Evolutionary conservation across 495 filamentous ascomycete species (phyloP).

Genomic region (Amniculicola lignicola): DNA sequence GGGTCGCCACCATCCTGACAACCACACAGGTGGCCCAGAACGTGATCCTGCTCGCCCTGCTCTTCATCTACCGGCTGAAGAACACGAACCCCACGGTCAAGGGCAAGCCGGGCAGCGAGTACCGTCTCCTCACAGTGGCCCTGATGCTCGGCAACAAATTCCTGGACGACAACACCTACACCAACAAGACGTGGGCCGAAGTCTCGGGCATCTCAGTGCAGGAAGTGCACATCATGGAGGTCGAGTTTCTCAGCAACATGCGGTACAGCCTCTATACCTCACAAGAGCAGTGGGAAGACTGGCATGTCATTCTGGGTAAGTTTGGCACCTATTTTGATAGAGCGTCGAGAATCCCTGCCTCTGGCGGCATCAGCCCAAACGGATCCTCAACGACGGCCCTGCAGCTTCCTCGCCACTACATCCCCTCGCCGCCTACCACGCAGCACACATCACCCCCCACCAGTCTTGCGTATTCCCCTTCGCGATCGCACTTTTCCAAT

Average conservation of each 20-base stretch:
- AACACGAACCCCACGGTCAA: conserved; percentile 80
- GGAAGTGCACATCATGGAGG: conserved; percentile 99
- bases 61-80: conserved; percentile 94
- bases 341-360: conserved; percentile 44
- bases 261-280: conserved; percentile 87
- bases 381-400: conserved; percentile 48
- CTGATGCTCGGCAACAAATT: conserved; percentile 99
- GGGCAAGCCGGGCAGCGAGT: conserved; percentile 91
- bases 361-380: conserved; percentile 22
- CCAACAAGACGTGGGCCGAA: conserved; percentile 99
- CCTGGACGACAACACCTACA: conserved; percentile 98
- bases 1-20: conserved; percentile 84
- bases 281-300: conserved; percentile 74
- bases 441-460: conserved; percentile 53
- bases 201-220: conserved; percentile 91
- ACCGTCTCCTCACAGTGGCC: conserved; percentile 89
- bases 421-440: conserved; percentile 43
- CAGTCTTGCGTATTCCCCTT: conserved; percentile 36
- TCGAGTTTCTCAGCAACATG: conserved; percentile 98
- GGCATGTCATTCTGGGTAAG: conserved; percentile 74
- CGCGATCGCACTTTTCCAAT: conserved; percentile 34
- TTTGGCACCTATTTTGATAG: conserved; percentile 78
- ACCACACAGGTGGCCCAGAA: conserved; percentile 98
- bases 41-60: conserved; percentile 82
- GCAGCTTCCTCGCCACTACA: conserved; percentile 47